Evolutionary conservation across 768 basidiomycete species (phyloP), one percentile per base, ranked within the genome.

Genomic region (Hygrocybe coccinea): DNA sequence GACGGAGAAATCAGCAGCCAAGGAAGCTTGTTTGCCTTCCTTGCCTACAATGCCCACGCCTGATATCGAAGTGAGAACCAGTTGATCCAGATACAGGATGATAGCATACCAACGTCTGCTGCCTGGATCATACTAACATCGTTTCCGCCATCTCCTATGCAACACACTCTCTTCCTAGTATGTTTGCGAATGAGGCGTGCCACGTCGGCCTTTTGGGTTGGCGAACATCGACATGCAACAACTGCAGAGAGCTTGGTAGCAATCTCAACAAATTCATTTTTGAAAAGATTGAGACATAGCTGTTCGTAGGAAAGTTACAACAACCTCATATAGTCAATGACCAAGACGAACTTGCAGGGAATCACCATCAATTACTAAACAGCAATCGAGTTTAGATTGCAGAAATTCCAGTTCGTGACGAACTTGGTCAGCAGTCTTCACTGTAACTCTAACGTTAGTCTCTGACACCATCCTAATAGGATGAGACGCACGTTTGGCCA

Each of bases 51-150:
- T 98, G 19, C 97, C 97, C 33, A 99, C 84, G 50, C 95, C 93
- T 94, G 51, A 5, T 15, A 9, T 47, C 36, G 34, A 21, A 44
- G 49, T 45, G 1, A 50, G 50, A 1, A 38, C 21, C 22, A 36
- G 29, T 24, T 22, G 25, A 36, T 9, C 35, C 14, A 33, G 24
- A 47, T 7, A 17, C 22, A 43, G 21, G 45, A 41, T 10, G 33
- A 33, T 33, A 4, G 84, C 92, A 67, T 47, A 93, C 94, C 95
- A 56, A 99, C 94, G 64, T 98, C 93, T 2, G 97, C 97, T 1
- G 97, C 97, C 66, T 98, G 97, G 58, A 99, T 99, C 97, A 99
- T 99, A 69, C 91, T 93, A 59, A 99, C 97, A 67, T 99, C 97
- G 69, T 99, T 99, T 3, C 97, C 97, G 34, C 97, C 97, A 72